Percentiles rank a stretch among this genome's conserved stretches.
phyloP scores from a whole-genome alignment of 352 stramenopile genomes.

The Phytophthora tentaculata region DNA sequence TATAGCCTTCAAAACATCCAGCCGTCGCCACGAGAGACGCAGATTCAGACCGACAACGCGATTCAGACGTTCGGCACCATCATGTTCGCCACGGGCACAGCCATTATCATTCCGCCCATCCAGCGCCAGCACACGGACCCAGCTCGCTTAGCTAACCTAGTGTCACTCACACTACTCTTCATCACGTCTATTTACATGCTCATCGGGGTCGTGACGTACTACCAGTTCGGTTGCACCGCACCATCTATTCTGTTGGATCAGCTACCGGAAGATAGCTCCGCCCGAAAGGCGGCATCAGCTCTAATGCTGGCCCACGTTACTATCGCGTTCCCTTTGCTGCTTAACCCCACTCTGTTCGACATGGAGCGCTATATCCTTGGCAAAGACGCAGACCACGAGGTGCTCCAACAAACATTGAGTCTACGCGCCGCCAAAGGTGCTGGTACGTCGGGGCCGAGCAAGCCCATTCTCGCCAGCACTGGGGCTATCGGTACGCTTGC shows the following conservation, averaged over 20 bases:
- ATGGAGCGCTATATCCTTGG: conserved; percentile 65
- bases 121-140: conserved; percentile 65
- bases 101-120: conserved; percentile 71
- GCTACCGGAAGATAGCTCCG: conserved; percentile 41
- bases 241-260: conserved; percentile 64
- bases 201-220: conserved; percentile 71
- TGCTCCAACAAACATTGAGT: conserved; percentile 55
- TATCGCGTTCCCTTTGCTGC: conserved; percentile 67
- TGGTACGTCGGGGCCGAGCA: conserved; percentile 25
- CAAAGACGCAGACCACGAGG: conserved; percentile 65
- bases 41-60: conserved; percentile 45
- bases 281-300: conserved; percentile 41
- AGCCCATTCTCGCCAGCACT: conserved; percentile 46
- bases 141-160: conserved; percentile 54
- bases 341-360: conserved; percentile 71
- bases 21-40: conserved; percentile 55
- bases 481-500: conserved; percentile 7
- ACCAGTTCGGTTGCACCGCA: conserved; percentile 72
- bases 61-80: conserved; percentile 72
- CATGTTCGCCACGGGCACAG: conserved; percentile 74
- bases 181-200: conserved; percentile 80
- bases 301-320: conserved; percentile 70
- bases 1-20: conserved; percentile 52
- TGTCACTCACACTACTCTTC: conserved; percentile 71
- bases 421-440: conserved; percentile 39